phyloP scores from a whole-genome alignment of 2,329 filamentous ascomycete genomes.

The Colletotrichum kahawae region DNA sequence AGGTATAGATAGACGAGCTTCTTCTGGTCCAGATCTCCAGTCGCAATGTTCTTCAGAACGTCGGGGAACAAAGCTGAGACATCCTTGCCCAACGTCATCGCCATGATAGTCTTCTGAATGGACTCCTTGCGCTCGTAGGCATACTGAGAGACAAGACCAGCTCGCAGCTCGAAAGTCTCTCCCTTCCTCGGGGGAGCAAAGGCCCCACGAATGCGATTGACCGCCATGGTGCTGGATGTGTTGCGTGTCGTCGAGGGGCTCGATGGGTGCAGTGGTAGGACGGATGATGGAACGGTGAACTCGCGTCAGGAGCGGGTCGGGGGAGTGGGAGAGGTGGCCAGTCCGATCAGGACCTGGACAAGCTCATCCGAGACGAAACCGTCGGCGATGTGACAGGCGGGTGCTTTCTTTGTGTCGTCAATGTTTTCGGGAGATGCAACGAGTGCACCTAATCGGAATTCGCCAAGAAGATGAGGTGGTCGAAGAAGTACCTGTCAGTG shows the following conservation, averaged over 20 bases:
- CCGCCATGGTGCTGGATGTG: slow-evolving; percentile 70
- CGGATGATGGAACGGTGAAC: not conserved
- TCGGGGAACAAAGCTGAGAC: slow-evolving; percentile 97
- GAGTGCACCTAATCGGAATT: slow-evolving; percentile 5
- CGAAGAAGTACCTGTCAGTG: slow-evolving; percentile 18
- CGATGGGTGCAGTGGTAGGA: slow-evolving; percentile 13
- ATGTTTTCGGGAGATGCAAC: not conserved
- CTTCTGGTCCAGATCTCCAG: slow-evolving; percentile 93
- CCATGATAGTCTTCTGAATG: slow-evolving; percentile 99
- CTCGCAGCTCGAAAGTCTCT: slow-evolving; percentile 96
- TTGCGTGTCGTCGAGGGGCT: slow-evolving; percentile 30
- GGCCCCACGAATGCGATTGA: slow-evolving; percentile 93
- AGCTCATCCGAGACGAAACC: slow-evolving; percentile 10
- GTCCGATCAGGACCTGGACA: slow-evolving; percentile 17
- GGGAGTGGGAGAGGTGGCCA: slow-evolving; percentile 7
- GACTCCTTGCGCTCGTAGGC: slow-evolving; percentile 98
- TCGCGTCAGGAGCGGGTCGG: not conserved
- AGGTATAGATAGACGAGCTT: slow-evolving; percentile 98
- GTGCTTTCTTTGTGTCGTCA: not conserved
- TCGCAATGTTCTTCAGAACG: slow-evolving; percentile 98
- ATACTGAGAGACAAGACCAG: slow-evolving; percentile 97
- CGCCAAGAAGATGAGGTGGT: slow-evolving; percentile 23
- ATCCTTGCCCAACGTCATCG: slow-evolving; percentile 98
- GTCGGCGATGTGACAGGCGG: not conserved
- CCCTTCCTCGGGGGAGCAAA: slow-evolving; percentile 94